phyloP scores from a whole-genome alignment of 2,329 filamentous ascomycete genomes.

The Epichloe coenophiala region DNA sequence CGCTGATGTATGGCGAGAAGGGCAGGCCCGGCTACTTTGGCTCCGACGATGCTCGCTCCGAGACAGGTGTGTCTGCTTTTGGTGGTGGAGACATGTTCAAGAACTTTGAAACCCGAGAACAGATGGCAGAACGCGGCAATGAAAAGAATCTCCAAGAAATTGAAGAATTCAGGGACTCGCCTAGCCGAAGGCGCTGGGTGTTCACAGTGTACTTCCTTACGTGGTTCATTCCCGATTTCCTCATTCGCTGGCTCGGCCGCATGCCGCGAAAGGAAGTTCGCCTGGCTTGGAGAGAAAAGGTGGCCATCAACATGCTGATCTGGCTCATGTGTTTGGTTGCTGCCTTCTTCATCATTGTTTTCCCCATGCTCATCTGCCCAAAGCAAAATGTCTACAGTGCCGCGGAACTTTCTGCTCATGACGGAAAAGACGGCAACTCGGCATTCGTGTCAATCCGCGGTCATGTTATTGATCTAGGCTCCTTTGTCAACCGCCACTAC shows the following conservation, averaged over 20 bases:
- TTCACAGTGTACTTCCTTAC: conserved; percentile 73
- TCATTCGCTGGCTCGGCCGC: conserved; percentile 61
- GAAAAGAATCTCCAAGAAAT: conserved; percentile 84
- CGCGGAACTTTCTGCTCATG: conserved; percentile 56
- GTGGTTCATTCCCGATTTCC: conserved; percentile 75
- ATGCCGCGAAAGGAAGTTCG: conserved; percentile 91
- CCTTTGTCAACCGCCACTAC: conserved; percentile 67
- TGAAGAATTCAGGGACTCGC: conserved; percentile 65
- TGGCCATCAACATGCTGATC: conserved; percentile 96
- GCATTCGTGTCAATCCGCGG: conserved; percentile 77
- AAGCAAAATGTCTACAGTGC: conserved; percentile 78
- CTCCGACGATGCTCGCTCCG: conserved; percentile 72
- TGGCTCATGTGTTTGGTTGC: conserved; percentile 71
- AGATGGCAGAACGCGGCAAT: conserved; percentile 91
- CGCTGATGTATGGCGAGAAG: conserved; percentile 60
- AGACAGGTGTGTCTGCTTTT: conserved; percentile 83
- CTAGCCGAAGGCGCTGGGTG: conserved; percentile 82
- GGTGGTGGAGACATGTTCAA: conserved; percentile 96
- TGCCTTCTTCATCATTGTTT: conserved; percentile 80
- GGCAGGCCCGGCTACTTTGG: conserved; percentile 69
- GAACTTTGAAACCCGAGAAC: conserved; percentile 83
- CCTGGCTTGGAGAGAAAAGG: conserved; percentile 88
- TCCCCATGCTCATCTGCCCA: conserved; percentile 81
- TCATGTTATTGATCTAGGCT: conserved; percentile 69
- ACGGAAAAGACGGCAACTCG: conserved; percentile 52